Percentiles rank a stretch among this genome's conserved stretches.
These are phyloP conservation scores for Erodium chrysanthum DNA, from an alignment of 441 rosid genomes.

Conservation along the genomic window DNA sequence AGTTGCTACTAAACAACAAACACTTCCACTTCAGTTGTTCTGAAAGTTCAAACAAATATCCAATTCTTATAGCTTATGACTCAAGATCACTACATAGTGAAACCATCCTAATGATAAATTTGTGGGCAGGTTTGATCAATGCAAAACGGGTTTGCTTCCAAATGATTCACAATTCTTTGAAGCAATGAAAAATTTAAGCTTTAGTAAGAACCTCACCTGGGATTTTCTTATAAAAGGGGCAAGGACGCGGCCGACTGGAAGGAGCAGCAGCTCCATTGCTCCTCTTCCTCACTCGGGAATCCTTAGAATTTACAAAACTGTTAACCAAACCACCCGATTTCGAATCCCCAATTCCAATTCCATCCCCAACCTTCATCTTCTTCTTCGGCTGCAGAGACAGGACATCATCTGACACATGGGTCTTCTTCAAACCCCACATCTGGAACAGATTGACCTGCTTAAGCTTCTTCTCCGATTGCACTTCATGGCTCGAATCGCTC, in stretches of 20 bases:
- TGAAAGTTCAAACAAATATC: not conserved
- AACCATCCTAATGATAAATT: no score
- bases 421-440: slow-evolving; percentile 45
- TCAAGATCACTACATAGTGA: not conserved
- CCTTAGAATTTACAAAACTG: slow-evolving; percentile 10
- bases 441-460: slow-evolving; percentile 49
- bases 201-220: slow-evolving; percentile 35
- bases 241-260: slow-evolving; percentile 29
- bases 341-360: not conserved
- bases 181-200: not conserved
- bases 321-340: not conserved
- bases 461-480: slow-evolving; percentile 23
- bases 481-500: slow-evolving; percentile 13
- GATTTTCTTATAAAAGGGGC: slow-evolving; percentile 71
- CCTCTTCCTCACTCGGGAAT: slow-evolving; percentile 2
- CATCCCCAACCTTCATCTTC: slow-evolving; percentile 15
- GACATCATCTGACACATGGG: slow-evolving; percentile 14
- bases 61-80: not conserved
- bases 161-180: not conserved
- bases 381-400: slow-evolving; percentile 21
- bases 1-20: not conserved
- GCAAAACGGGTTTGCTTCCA: not conserved
- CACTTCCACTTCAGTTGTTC: not conserved
- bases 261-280: slow-evolving; percentile 16
- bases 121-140: not conserved